Percentiles rank a stretch among this genome's conserved stretches.
Evolutionary conservation across 495 filamentous ascomycete genomes (phyloP).

Genomic region (Glonium stellatum): DNA sequence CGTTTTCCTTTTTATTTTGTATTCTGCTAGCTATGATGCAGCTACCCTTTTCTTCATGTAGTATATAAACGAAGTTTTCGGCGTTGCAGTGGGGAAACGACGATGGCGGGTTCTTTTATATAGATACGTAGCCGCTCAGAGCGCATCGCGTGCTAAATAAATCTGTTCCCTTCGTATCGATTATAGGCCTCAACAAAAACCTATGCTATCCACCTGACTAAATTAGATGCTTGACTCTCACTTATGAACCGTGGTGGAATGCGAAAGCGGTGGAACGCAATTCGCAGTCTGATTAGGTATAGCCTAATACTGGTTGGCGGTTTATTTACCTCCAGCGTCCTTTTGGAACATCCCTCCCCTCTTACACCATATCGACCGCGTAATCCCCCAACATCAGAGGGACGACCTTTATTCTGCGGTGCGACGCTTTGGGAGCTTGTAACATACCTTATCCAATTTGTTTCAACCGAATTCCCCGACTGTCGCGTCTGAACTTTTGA

Average conservation of each 20-base stretch:
- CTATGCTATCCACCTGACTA: background rate
- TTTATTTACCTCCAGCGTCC: slow-evolving; percentile 20
- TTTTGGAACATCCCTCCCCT: slow-evolving; percentile 12
- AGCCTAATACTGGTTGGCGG: slow-evolving; percentile 24
- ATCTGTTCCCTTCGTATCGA: background rate
- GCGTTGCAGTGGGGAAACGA: background rate
- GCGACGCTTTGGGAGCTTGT: slow-evolving; percentile 10
- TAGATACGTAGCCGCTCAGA: background rate
- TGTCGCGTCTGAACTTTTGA: slow-evolving; percentile 19
- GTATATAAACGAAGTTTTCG: slow-evolving; percentile 1
- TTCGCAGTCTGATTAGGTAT: slow-evolving; percentile 10
- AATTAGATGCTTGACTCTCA: background rate
- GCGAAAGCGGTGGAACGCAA: slow-evolving; percentile 17
- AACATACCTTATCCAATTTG: background rate
- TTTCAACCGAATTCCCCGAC: slow-evolving; percentile 4
- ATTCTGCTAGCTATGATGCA: background rate
- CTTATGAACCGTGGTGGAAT: slow-evolving; percentile 7
- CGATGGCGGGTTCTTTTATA: background rate
- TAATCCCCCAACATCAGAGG: slow-evolving; percentile 8
- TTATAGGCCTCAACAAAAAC: background rate
- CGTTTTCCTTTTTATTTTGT: slow-evolving; percentile 12
- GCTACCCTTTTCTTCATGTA: slow-evolving; percentile 1
- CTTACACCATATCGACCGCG: slow-evolving; percentile 15
- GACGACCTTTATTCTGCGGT: slow-evolving; percentile 14
- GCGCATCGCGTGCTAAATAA: background rate